Conservation (phyloP, 148 eudicot genomes). For the Polygonum aviculare region DNA sequence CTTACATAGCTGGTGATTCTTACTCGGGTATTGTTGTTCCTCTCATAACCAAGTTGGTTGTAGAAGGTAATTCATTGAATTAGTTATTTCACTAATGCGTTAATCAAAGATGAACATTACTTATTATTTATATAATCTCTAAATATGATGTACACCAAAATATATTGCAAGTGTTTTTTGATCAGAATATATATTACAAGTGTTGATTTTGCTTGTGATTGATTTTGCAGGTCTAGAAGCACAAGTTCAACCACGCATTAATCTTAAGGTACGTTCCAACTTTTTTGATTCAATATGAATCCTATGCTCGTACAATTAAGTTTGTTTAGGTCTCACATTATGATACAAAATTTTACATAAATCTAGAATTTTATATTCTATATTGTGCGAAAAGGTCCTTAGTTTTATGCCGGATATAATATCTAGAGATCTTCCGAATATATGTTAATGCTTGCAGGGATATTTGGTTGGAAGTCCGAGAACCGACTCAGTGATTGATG, state of each 20-base stretch:
- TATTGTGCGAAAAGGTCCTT: too few species aligned
- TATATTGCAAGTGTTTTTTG: too few species aligned
- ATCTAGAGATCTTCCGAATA: not conserved
- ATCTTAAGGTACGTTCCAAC: conserved; percentile 7
- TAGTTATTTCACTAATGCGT: not conserved
- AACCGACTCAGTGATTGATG: conserved; percentile 33
- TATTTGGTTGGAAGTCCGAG: conserved; percentile 28
- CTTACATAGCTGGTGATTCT: conserved; percentile 38
- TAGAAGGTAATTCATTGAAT: conserved; percentile 7
- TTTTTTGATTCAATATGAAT: not conserved
- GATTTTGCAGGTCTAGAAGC: conserved; percentile 7
- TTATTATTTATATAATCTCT: not conserved
- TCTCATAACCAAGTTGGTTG: conserved; percentile 3
- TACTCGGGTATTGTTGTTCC: conserved; percentile 35
- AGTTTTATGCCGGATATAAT: too few species aligned
- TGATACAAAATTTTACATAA: too few species aligned
- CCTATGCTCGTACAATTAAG: too few species aligned
- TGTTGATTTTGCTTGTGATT: too few species aligned
- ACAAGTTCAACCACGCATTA: conserved; percentile 7
- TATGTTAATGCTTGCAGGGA: conserved; percentile 5
- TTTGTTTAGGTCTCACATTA: too few species aligned
- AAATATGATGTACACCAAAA: not conserved
- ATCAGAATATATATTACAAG: too few species aligned
- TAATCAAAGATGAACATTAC: not conserved
- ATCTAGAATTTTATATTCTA: too few species aligned